phyloP scores from a whole-genome alignment of 2,329 filamentous ascomycete species.

The Didymella pinodella region DNA sequence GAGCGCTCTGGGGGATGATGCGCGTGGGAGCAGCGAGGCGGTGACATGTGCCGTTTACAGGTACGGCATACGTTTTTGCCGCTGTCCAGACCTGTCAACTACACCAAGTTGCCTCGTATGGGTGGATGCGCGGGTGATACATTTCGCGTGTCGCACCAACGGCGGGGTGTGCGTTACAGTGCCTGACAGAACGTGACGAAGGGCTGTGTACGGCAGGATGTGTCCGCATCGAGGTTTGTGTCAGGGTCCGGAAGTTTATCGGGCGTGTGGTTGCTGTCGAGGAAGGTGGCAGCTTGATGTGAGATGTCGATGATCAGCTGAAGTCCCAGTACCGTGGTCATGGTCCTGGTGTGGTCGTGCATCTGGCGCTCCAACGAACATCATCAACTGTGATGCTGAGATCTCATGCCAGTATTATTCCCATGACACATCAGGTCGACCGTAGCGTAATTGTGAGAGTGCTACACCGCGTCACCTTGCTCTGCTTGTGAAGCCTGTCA shows the following conservation, averaged over 20 bases:
- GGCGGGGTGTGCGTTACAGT: constrained; percentile 12
- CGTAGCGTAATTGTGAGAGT: constrained; percentile 12
- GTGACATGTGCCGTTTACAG: not conserved
- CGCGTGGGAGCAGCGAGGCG: constrained; percentile 5
- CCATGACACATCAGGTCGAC: constrained; percentile 5
- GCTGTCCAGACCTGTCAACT: constrained; percentile 4
- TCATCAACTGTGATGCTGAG: not conserved
- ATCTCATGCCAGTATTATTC: constrained; percentile 5
- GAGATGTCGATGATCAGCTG: constrained; percentile 2
- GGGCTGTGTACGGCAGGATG: constrained; percentile 1
- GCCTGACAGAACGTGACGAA: constrained; percentile 24
- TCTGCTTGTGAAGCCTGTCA: constrained; percentile 19
- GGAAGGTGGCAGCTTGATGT: not conserved
- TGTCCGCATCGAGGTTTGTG: not conserved
- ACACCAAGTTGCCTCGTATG: constrained; percentile 11
- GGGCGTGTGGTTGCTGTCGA: constrained; percentile 2
- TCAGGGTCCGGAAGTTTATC: not conserved
- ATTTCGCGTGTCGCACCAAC: constrained; percentile 19
- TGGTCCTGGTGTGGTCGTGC: not conserved
- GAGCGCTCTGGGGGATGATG: not conserved
- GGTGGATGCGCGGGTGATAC: constrained; percentile 17
- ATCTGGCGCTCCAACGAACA: constrained; percentile 6
- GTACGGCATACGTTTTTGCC: constrained; percentile 9
- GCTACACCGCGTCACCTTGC: constrained; percentile 20
- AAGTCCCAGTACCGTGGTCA: constrained; percentile 8